Base-by-base conservation (phyloP, 352 stramenopile species). In the Phytophthora kernoviae region DNA sequence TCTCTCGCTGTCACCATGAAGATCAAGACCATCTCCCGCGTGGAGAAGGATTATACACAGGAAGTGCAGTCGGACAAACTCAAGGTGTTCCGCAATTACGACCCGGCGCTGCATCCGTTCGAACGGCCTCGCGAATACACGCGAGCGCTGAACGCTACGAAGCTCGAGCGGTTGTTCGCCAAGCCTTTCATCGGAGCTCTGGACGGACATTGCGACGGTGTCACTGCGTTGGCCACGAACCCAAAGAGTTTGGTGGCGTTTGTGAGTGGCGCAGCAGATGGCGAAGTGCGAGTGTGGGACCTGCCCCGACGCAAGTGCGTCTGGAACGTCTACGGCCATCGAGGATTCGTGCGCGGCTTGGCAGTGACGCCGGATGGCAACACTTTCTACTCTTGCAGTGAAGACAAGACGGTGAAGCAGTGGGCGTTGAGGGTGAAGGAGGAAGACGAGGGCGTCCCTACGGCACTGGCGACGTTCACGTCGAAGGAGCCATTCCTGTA, bases 111-210 rank as follows among this genome's bases (percentile, higher is more conserved):
- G 45, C 94, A 98, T 56, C 94, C 94, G 52, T 98, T 98, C 60
- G 94, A 98, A 69, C 89, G 88, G 15, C 83, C 89, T 41, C 81
- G 84, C 26, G 88, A 96, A 87, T 99, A 99, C 82, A 98, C 92
- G 10, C 87, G 97, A 36, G 97, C 98, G 37, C 68, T 99, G 43
- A 98, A 97, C 59, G 94, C 97, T 11, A 96, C 96, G 36, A 99
- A 99, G 75, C 81, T 99, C 34, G 96, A 99, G 68, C 94, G 97
- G 5, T 89, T 99, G 76, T 99, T 99, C 81, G 98, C 98, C 45
- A 98, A 98, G 70, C 98, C 98, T 4, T 98, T 99, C 58, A 67
- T 99, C 8, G 97, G 96, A 22, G 96, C 97, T 54, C 70, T 99
- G 32, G 94, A 99, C 47, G 97, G 97, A 27, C 98, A 99, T 74